phyloP scores from a whole-genome alignment of 2,329 filamentous ascomycete genomes.

The Aureobasidium sp. region DNA sequence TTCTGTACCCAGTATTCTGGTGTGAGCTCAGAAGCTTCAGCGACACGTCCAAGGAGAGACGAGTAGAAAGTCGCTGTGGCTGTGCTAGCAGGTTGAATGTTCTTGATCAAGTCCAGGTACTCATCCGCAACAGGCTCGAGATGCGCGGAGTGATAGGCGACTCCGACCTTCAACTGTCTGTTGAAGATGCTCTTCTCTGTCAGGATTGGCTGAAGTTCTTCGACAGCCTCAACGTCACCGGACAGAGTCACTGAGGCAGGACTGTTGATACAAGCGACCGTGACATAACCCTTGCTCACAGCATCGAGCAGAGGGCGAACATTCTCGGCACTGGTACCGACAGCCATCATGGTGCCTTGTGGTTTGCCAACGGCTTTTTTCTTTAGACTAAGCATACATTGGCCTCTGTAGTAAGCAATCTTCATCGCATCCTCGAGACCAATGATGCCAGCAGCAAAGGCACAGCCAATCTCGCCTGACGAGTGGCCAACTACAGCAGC shows the following conservation, averaged over 20 bases:
- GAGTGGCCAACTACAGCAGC: slow-evolving; percentile 26
- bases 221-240: slow-evolving; percentile 29
- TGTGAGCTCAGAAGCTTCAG: slow-evolving; percentile 16
- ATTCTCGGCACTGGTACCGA: slow-evolving; percentile 20
- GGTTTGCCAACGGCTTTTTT: neutral
- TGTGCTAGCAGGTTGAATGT: neutral
- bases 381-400: slow-evolving; percentile 11
- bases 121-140: slow-evolving; percentile 1
- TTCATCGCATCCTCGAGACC: slow-evolving; percentile 18
- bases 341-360: slow-evolving; percentile 28
- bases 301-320: slow-evolving; percentile 19
- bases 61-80: slow-evolving; percentile 15
- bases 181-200: slow-evolving; percentile 12
- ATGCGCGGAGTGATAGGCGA: slow-evolving; percentile 4
- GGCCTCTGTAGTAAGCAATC: slow-evolving; percentile 22
- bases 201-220: slow-evolving; percentile 7
- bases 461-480: slow-evolving; percentile 29
- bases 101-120: slow-evolving; percentile 4
- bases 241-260: slow-evolving; percentile 39
- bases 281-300: slow-evolving; percentile 12
- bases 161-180: slow-evolving; percentile 3
- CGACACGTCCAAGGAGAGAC: slow-evolving; percentile 14
- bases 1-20: slow-evolving; percentile 41
- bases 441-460: slow-evolving; percentile 23
- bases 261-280: slow-evolving; percentile 32